phyloP scores from a whole-genome alignment of 2,329 filamentous ascomycete species.

The Aspergillus sp. region DNA sequence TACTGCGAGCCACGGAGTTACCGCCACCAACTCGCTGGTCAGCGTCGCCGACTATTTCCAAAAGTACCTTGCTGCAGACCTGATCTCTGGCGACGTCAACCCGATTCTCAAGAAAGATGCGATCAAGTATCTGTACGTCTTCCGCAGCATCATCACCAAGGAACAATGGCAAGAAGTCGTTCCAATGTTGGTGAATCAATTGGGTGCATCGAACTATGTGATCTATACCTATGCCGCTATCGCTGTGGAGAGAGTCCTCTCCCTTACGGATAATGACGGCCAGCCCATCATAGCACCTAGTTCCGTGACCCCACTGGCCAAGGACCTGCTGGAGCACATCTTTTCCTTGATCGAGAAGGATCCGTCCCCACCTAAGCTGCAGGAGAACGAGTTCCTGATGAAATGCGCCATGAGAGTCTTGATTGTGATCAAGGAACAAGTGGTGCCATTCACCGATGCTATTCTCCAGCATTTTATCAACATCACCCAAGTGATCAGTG shows the following conservation, averaged over 20 bases:
- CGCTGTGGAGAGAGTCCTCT: conserved; percentile 89
- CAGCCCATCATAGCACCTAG: conserved; percentile 76
- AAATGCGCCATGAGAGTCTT: conserved; percentile 97
- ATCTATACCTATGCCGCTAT: conserved; percentile 98
- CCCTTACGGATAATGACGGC: conserved; percentile 72
- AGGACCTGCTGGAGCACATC: conserved; percentile 82
- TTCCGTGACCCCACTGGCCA: conserved; percentile 77
- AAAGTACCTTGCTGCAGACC: conserved; percentile 83
- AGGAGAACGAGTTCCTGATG: conserved; percentile 99
- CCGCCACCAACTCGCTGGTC: conserved; percentile 81
- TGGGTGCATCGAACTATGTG: conserved; percentile 88
- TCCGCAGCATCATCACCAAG: conserved; percentile 89
- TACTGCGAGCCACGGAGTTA: conserved; percentile 85
- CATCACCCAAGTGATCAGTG: conserved; percentile 88
- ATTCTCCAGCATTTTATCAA: conserved; percentile 81
- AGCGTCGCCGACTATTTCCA: conserved; percentile 95
- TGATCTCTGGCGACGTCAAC: conserved; percentile 69
- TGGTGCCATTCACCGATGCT: conserved; percentile 70
- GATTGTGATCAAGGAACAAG: conserved; percentile 85
- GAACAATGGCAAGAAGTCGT: conserved; percentile 90
- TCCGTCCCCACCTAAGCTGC: conserved; percentile 81
- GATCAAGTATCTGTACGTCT: conserved; percentile 96
- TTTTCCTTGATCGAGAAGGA: conserved; percentile 90
- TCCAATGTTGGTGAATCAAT: conserved; percentile 83
- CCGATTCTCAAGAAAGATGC: conserved; percentile 94